These are phyloP conservation scores for Chara braunii DNA, from an alignment of 139 green algal genomes.

Conservation along the genomic window DNA sequence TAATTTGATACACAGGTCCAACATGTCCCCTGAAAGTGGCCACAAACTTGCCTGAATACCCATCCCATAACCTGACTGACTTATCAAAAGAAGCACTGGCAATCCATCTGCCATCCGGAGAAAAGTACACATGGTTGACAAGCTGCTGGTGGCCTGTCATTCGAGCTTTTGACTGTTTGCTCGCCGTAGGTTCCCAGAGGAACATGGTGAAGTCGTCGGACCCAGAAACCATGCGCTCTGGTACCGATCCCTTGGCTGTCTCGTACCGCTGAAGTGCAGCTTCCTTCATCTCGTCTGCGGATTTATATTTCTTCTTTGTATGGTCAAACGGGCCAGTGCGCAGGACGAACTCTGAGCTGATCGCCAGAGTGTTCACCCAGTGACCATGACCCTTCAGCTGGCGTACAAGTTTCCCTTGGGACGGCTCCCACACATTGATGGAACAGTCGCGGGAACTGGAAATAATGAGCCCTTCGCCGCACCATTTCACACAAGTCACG, in stretches of 20 bases:
- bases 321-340: conserved; percentile 86
- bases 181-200: conserved; percentile 71
- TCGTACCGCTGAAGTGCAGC: conserved; percentile 59
- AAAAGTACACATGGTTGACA: conserved; percentile 96
- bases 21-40: conserved; percentile 85
- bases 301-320: conserved; percentile 47
- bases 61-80: conserved; percentile 93
- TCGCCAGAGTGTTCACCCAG: conserved; percentile 95
- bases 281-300: conserved; percentile 32
- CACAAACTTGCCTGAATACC: conserved; percentile 79
- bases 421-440: conserved; percentile 81
- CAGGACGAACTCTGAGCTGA: conserved; percentile 78
- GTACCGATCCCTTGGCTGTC: conserved; percentile 43
- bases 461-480: conserved; percentile 87
- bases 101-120: conserved; percentile 85
- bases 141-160: conserved; percentile 87
- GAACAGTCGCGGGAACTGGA: conserved; percentile 65
- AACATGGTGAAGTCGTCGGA: conserved; percentile 96
- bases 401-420: conserved; percentile 66
- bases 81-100: conserved; percentile 94
- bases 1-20: conserved; percentile 86
- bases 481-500: conserved; percentile 82
- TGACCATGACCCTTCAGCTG: conserved; percentile 85
- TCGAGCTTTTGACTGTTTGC: conserved; percentile 42
- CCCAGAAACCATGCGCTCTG: conserved; percentile 85